Percentiles rank a stretch among this genome's conserved stretches.
Conservation (phyloP, 1,284 basidiomycete genomes). For the Cryptococcus sp. region DNA sequence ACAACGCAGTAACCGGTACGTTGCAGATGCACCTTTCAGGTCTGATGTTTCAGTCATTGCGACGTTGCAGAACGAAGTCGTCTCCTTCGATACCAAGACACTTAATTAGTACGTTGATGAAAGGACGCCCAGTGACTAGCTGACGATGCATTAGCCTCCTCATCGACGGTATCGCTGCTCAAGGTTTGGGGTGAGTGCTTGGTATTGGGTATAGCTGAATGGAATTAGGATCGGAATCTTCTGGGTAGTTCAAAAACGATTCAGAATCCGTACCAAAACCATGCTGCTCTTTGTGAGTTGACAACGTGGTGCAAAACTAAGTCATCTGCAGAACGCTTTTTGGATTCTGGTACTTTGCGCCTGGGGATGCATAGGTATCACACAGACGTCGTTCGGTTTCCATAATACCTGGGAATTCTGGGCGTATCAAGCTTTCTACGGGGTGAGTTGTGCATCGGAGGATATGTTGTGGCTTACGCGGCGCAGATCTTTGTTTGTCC, state of each 20-base stretch:
- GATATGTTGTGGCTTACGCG: background rate
- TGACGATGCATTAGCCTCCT: constrained; percentile 62
- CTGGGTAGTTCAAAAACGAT: constrained; percentile 75
- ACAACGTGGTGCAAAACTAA: constrained; percentile 55
- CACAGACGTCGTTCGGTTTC: constrained; percentile 73
- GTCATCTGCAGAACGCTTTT: constrained; percentile 54
- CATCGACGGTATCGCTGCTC: constrained; percentile 72
- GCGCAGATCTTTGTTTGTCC: constrained; percentile 71
- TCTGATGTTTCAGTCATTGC: constrained; percentile 64
- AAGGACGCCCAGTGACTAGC: constrained; percentile 56
- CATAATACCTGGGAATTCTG: constrained; percentile 84
- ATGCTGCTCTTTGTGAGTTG: constrained; percentile 53
- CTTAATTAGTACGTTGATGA: constrained; percentile 38
- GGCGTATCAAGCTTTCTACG: constrained; percentile 78
- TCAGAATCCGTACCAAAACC: constrained; percentile 68
- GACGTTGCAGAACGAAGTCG: constrained; percentile 72
- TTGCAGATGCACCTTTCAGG: background rate
- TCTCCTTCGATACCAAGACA: constrained; percentile 43
- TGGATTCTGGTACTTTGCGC: constrained; percentile 43
- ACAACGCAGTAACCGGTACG: constrained; percentile 21
- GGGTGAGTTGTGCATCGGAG: constrained; percentile 38
- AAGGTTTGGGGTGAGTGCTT: constrained; percentile 65
- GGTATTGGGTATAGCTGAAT: background rate
- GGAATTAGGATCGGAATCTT: constrained; percentile 58
- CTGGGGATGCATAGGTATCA: constrained; percentile 85